Evolutionary conservation across 805 yeast genomes (phyloP).

Genomic region (Sugiyamaella qingdaonensis): DNA sequence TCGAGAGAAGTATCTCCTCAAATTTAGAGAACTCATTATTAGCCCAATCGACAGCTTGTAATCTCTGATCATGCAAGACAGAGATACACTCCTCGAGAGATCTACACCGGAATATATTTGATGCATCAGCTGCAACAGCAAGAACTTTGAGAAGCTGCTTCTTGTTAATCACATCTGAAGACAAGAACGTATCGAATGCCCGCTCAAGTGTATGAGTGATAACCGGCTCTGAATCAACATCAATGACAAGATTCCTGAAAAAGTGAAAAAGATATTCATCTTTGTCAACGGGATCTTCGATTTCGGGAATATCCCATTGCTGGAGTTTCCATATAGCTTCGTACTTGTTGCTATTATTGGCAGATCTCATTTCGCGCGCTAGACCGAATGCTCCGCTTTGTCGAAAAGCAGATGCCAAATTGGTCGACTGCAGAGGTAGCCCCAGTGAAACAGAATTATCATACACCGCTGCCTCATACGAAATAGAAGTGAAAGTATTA

Average conservation of each 20-base stretch:
- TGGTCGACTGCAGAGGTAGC: background rate
- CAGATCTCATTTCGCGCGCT: constrained; percentile 30
- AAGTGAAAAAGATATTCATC: constrained; percentile 50
- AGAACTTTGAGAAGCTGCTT: constrained; percentile 11
- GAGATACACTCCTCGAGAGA: background rate
- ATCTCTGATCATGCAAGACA: background rate
- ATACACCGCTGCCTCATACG: constrained; percentile 53
- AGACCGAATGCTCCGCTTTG: constrained; percentile 55
- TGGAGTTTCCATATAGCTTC: constrained; percentile 74
- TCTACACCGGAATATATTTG: background rate
- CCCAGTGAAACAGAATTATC: constrained; percentile 37
- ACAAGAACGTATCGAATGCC: background rate
- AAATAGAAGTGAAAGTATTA: constrained; percentile 43
- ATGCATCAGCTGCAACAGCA: background rate
- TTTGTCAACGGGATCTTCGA: constrained; percentile 32
- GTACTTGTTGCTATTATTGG: constrained; percentile 33
- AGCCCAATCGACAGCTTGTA: background rate
- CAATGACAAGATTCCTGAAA: constrained; percentile 39
- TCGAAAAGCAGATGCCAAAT: constrained; percentile 35
- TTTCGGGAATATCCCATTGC: constrained; percentile 67
- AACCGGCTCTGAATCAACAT: constrained; percentile 17
- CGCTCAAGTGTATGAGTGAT: background rate
- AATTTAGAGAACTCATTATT: constrained; percentile 1
- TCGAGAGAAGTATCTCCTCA: constrained; percentile 11
- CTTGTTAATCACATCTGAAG: background rate